Evolutionary conservation across 371 early-diverging fungal species (phyloP).

Genomic region (Synchytrium microbalum): DNA sequence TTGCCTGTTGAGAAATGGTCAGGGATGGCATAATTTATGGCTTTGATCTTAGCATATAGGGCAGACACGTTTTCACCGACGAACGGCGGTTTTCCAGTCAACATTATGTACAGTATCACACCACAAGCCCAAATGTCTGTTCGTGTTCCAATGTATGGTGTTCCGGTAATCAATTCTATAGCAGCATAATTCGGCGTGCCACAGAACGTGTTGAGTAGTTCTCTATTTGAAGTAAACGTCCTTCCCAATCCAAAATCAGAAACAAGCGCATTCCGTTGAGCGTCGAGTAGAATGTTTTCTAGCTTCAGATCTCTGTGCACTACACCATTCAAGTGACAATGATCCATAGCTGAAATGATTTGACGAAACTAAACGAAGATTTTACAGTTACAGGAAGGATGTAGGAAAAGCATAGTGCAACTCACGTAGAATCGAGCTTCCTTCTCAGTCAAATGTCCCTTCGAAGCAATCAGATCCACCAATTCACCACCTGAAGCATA

Average conservation of each 20-base stretch:
- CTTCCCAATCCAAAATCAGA: conserved; percentile 55
- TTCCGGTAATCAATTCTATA: conserved; percentile 49
- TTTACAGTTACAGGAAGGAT: too few species aligned
- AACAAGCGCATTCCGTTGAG: conserved; percentile 35
- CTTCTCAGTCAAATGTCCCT: conserved; percentile 34
- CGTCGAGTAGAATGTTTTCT: conserved; percentile 47
- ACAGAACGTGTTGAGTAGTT: conserved; percentile 48
- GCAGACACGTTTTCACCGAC: conserved; percentile 51
- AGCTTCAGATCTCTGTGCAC: conserved; percentile 67
- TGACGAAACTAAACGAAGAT: too few species aligned
- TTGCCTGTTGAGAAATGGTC: conserved; percentile 41
- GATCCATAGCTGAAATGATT: conserved; percentile 54
- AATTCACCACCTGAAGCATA: conserved; percentile 49
- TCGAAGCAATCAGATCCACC: conserved; percentile 43
- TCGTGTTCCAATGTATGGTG: conserved; percentile 47
- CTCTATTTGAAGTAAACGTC: conserved; percentile 30
- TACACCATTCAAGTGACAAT: conserved; percentile 56
- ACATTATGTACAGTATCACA: conserved; percentile 52
- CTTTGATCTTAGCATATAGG: conserved; percentile 50
- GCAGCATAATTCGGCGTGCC: conserved; percentile 57
- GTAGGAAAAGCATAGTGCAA: too few species aligned
- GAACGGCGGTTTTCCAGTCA: conserved; percentile 61
- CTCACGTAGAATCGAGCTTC: conserved; percentile 42
- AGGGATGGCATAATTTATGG: conserved; percentile 39
- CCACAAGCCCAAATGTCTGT: conserved; percentile 57